Percentiles rank a stretch among this genome's conserved stretches.
These are phyloP conservation scores for Pholiota conissans DNA, from an alignment of 768 basidiomycete genomes.

Conservation along the genomic window DNA sequence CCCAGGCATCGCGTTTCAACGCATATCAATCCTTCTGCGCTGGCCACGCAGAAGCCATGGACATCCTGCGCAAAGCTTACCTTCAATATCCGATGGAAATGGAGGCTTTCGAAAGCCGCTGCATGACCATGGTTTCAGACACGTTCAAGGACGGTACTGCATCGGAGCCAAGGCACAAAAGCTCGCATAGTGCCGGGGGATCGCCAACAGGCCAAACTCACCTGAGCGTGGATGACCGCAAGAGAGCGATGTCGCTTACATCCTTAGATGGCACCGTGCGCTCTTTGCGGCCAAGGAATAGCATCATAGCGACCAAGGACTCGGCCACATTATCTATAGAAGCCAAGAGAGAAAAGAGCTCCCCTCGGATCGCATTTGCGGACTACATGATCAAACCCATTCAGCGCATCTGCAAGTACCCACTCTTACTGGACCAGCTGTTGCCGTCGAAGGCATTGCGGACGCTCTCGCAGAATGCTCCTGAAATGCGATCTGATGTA, in stretches of 20 bases:
- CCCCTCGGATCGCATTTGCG: constrained; percentile 55
- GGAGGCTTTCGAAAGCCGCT: constrained; percentile 82
- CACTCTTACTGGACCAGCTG: constrained; percentile 82
- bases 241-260: constrained; percentile 49
- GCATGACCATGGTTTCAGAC: constrained; percentile 53
- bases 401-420: constrained; percentile 94
- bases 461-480: constrained; percentile 18
- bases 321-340: constrained; percentile 21
- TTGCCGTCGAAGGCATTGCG: constrained; percentile 32
- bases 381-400: constrained; percentile 98
- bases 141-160: constrained; percentile 27
- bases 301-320: constrained; percentile 32
- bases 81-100: constrained; percentile 71
- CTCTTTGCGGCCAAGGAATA: constrained; percentile 35
- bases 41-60: constrained; percentile 79
- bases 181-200: constrained; percentile 18
- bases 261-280: constrained; percentile 49
- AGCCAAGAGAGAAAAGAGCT: constrained; percentile 26
- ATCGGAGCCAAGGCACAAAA: constrained; percentile 22
- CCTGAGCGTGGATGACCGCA: constrained; percentile 27
- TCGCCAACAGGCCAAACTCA: constrained; percentile 12
- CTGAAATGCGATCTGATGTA: constrained; percentile 30
- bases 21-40: constrained; percentile 88
- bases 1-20: constrained; percentile 70
- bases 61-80: constrained; percentile 66